Base-by-base conservation (phyloP, 495 filamentous ascomycete genomes). In the Penicillium atrosanguineum region DNA sequence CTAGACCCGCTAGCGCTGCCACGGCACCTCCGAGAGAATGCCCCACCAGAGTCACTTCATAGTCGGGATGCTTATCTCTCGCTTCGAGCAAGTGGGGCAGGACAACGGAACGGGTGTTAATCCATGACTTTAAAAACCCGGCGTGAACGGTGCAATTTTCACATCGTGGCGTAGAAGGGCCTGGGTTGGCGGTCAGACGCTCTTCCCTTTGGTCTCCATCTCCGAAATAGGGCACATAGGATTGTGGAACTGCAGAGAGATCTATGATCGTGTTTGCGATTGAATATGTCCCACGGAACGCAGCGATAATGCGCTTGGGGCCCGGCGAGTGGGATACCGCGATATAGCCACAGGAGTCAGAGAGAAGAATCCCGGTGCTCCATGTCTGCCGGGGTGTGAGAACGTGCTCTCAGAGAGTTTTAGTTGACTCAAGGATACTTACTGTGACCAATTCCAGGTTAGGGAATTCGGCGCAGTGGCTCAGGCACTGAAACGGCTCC, bases 11-110 rank as follows among this genome's bases (percentile, higher is more conserved):
- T 8, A 98, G 81, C 3, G 88, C 85, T 2, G 94, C 94, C 0
- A 97, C 90, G 0, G 94, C 95, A 4, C 93, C 94, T 18, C 94
- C 94, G 4, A 97, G 82, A 15, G 89, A 95, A 64, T 98, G 95
- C 1, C 94, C 92, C 15, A 96, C 83, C 1, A 98, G 78, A 4
- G 84, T 81, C 18, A 98, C 69, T 23, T 79, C 68, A 59, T 96
- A 93, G 7, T 80, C 73, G 0, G 89, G 88, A 66, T 93, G 81
- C 38, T 76, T 55, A 51, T 74, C 62, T 6, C 78, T 67, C 3
- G 87, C 77, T 5, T 61, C 60, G 16, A 72, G 63, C 14, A 96
- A 69, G 37, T 80, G 73, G 0, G 83, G 78, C 0, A 94, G 61
- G 6, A 96, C 79, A 12, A 73, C 67, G 12, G 76, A 64, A 44